phyloP scores from a whole-genome alignment of 1,284 basidiomycete species.

The Pseudozyma sp. region DNA sequence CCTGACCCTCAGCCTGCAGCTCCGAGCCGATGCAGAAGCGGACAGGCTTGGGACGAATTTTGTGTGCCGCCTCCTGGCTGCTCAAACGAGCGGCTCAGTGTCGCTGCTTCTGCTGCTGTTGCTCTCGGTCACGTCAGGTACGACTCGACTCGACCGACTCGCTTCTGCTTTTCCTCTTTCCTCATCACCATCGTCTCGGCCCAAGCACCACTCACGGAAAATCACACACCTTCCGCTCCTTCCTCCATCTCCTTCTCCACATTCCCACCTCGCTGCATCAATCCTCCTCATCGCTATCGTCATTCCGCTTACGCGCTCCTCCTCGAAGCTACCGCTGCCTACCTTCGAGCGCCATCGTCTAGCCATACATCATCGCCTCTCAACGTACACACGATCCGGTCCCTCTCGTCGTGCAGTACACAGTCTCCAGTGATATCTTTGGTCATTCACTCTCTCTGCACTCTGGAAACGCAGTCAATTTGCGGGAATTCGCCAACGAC shows the following conservation, averaged over 20 bases:
- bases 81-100: neutral
- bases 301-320: no score
- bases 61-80: neutral
- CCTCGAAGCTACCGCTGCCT: no score
- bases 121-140: slow-evolving; percentile 10
- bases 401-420: no score
- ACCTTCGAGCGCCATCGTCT: no score
- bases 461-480: no score
- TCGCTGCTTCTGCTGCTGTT: neutral
- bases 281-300: no score
- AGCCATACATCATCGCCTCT: no score
- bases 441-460: no score
- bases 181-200: slow-evolving; percentile 9
- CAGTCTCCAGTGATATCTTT: no score
- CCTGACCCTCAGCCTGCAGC: neutral
- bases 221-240: neutral
- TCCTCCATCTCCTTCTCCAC: neutral
- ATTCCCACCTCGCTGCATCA: neutral
- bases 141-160: slow-evolving; percentile 8
- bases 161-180: slow-evolving; percentile 9
- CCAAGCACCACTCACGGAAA: neutral
- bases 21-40: neutral
- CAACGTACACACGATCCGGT: no score
- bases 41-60: slow-evolving; percentile 5
- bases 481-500: no score